Evolutionary conservation across 441 rosid species (phyloP).

Genomic region (Syzygium malaccense): DNA sequence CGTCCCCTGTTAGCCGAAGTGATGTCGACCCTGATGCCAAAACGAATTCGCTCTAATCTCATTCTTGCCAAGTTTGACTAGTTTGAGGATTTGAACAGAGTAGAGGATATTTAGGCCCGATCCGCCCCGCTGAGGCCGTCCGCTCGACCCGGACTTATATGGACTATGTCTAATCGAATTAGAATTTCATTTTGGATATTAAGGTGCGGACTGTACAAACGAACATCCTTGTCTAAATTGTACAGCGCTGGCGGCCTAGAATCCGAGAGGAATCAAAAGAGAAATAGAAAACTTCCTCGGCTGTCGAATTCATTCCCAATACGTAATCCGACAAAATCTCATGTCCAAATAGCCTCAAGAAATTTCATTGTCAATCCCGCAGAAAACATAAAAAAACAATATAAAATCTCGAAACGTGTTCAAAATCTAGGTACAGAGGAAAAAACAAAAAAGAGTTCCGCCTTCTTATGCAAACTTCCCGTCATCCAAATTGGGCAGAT

Average conservation of each 20-base stretch:
- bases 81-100: not conserved
- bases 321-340: not conserved
- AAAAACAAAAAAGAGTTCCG: rapidly evolving
- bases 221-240: not conserved
- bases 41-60: not conserved
- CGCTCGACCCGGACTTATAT: not conserved
- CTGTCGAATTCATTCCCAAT: not conserved
- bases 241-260: not conserved
- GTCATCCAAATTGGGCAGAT: rapidly evolving
- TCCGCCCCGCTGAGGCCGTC: not conserved
- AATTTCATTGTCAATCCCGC: not conserved
- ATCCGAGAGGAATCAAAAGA: not conserved
- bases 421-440: not conserved
- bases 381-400: not conserved
- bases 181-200: not conserved
- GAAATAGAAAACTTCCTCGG: not conserved
- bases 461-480: not conserved
- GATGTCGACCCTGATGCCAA: not conserved
- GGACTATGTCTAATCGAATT: not conserved
- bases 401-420: not conserved
- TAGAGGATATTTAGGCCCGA: not conserved
- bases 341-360: not conserved
- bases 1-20: no score
- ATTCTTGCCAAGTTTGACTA: not conserved
- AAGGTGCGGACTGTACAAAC: not conserved